phyloP scores from a whole-genome alignment of 345 rosid species.

The Lumnitzera racemosa region DNA sequence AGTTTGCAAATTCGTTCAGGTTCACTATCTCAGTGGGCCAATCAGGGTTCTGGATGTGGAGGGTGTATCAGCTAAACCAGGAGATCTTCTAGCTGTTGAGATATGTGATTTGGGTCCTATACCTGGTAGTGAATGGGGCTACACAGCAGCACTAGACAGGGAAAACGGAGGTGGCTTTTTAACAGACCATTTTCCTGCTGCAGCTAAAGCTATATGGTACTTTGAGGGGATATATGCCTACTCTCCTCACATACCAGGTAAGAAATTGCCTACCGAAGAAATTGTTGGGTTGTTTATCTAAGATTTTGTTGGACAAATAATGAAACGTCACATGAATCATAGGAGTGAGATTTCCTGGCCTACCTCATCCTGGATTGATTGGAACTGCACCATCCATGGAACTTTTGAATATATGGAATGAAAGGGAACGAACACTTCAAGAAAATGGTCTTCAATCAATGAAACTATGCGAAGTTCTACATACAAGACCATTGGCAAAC shows the following conservation, averaged over 20 bases:
- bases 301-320: neutral
- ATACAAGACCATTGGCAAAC: slow-evolving; percentile 68
- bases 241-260: slow-evolving; percentile 88
- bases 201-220: slow-evolving; percentile 93
- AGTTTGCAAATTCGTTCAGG: slow-evolving; percentile 21
- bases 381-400: slow-evolving; percentile 89
- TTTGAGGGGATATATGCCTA: slow-evolving; percentile 85
- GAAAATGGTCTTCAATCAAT: slow-evolving; percentile 44
- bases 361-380: slow-evolving; percentile 79
- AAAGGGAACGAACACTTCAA: slow-evolving; percentile 65
- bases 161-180: slow-evolving; percentile 86
- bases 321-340: neutral
- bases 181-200: slow-evolving; percentile 87
- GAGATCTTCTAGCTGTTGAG: slow-evolving; percentile 77
- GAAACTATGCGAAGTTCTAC: slow-evolving; percentile 73
- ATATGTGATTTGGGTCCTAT: slow-evolving; percentile 87
- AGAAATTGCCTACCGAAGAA: neutral
- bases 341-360: slow-evolving; percentile 88
- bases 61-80: slow-evolving; percentile 64
- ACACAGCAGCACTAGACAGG: slow-evolving; percentile 66
- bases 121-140: slow-evolving; percentile 91
- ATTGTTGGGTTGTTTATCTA: too few species aligned
- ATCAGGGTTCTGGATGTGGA: slow-evolving; percentile 55
- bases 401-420: slow-evolving; percentile 71
- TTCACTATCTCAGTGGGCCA: slow-evolving; percentile 78